Evolutionary conservation across 208 protist genomes (phyloP).

Genomic region (Herpetomonas muscarum): DNA sequence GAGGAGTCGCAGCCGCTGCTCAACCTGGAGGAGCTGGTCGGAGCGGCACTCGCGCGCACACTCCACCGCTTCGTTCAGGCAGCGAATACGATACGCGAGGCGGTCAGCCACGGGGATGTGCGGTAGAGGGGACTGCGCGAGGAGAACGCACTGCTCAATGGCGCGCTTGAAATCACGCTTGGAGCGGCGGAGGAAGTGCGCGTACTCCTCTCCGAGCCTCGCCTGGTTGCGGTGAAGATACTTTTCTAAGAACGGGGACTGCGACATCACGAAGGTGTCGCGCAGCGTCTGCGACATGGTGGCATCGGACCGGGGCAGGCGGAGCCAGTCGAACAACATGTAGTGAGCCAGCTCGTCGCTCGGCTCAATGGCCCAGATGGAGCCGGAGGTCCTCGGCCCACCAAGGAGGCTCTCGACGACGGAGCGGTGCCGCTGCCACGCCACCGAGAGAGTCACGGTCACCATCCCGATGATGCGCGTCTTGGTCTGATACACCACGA

Average conservation of each 20-base stretch:
- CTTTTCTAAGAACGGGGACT: slow-evolving; percentile 65
- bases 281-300: slow-evolving; percentile 47
- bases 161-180: slow-evolving; percentile 60
- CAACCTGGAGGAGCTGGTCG: slow-evolving; percentile 57
- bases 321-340: slow-evolving; percentile 84
- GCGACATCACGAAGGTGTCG: slow-evolving; percentile 53
- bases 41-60: slow-evolving; percentile 63
- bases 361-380: slow-evolving; percentile 84
- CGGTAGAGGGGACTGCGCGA: slow-evolving; percentile 58
- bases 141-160: slow-evolving; percentile 65
- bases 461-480: slow-evolving; percentile 48
- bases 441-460: slow-evolving; percentile 45
- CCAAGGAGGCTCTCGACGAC: slow-evolving; percentile 80
- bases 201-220: slow-evolving; percentile 68
- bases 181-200: slow-evolving; percentile 61
- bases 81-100: slow-evolving; percentile 64
- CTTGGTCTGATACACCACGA: slow-evolving; percentile 60
- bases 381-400: slow-evolving; percentile 61
- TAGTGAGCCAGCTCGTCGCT: slow-evolving; percentile 82
- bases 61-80: slow-evolving; percentile 61
- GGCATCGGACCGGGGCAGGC: slow-evolving; percentile 54
- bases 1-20: slow-evolving; percentile 59
- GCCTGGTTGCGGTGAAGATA: slow-evolving; percentile 64
- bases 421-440: slow-evolving; percentile 77
- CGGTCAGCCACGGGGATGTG: slow-evolving; percentile 64